These are phyloP conservation scores for Centrapalus pauciflorus DNA, from an alignment of 129 eudicot genomes.

Conservation along the genomic window DNA sequence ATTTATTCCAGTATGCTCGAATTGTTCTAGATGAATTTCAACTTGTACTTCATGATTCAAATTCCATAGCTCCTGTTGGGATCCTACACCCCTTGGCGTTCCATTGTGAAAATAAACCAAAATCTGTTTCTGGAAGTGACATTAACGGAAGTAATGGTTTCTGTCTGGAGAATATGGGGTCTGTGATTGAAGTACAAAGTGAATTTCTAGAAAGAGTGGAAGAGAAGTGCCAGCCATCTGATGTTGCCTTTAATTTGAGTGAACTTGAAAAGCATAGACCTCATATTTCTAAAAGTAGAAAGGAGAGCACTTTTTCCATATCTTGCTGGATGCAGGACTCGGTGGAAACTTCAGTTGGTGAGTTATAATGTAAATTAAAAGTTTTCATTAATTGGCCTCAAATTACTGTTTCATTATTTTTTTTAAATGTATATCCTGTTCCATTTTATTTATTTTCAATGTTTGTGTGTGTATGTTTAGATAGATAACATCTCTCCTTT, in stretches of 20 bases:
- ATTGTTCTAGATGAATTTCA: slow-evolving; percentile 80
- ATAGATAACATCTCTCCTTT: neutral
- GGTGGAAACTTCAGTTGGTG: slow-evolving; percentile 42
- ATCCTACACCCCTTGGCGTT: slow-evolving; percentile 86
- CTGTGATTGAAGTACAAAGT: slow-evolving; percentile 65
- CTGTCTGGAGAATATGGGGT: slow-evolving; percentile 34
- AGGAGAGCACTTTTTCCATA: slow-evolving; percentile 49
- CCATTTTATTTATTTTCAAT: too few relatives aligned
- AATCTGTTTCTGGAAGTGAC: slow-evolving; percentile 22
- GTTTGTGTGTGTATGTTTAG: neutral
- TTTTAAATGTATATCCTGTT: neutral
- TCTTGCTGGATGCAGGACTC: slow-evolving; percentile 69
- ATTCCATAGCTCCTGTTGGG: slow-evolving; percentile 93
- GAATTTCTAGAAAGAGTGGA: slow-evolving; percentile 37
- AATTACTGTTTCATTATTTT: neutral
- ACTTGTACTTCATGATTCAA: slow-evolving; percentile 73
- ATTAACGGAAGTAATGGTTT: slow-evolving; percentile 28
- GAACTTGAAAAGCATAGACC: slow-evolving; percentile 22
- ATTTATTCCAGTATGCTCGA: slow-evolving; percentile 75
- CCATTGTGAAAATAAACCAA: slow-evolving; percentile 62
- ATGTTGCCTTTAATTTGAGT: slow-evolving; percentile 12
- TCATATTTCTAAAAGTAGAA: slow-evolving; percentile 45
- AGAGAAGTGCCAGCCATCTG: slow-evolving; percentile 13
- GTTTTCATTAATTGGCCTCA: neutral
- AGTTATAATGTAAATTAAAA: slow-evolving; percentile 1